Conservation (phyloP, 2,329 filamentous ascomycete genomes). For the Pseudogymnoascus sp. region DNA sequence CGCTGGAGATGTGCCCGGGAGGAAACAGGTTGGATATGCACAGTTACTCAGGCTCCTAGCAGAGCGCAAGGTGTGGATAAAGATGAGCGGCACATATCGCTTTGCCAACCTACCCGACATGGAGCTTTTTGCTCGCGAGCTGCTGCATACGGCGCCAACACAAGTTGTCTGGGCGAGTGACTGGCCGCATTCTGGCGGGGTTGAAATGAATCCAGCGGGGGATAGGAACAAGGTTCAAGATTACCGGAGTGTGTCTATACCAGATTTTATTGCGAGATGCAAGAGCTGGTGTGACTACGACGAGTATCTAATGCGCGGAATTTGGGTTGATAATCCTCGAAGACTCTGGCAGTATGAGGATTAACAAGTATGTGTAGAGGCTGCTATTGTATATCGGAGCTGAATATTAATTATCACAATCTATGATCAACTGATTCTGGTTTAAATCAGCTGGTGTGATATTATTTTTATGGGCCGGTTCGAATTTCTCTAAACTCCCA, state of each 20-base stretch:
- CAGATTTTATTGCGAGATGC: constrained; percentile 14
- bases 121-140: constrained; percentile 19
- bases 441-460: no score
- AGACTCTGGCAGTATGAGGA: constrained; percentile 19
- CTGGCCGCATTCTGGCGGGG: constrained; percentile 24
- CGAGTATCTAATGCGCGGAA: constrained; percentile 17
- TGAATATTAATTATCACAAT: no score
- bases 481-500: no score
- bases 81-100: constrained; percentile 26
- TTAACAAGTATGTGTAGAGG: no score
- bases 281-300: constrained; percentile 16
- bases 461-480: no score
- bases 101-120: constrained; percentile 18
- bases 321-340: constrained; percentile 23
- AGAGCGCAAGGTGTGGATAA: constrained; percentile 20
- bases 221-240: constrained; percentile 19
- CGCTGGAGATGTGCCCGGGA: constrained; percentile 6
- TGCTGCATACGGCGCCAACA: constrained; percentile 21
- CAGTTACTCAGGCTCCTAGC: constrained; percentile 20
- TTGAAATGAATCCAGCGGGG: constrained; percentile 19
- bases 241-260: constrained; percentile 18
- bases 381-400: no score
- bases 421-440: no score
- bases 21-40: constrained; percentile 15
- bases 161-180: constrained; percentile 21